Evolutionary conservation across 257 asterid species (phyloP), one percentile per base, ranked within the genome.

Genomic region (Euphrasia confusa): DNA sequence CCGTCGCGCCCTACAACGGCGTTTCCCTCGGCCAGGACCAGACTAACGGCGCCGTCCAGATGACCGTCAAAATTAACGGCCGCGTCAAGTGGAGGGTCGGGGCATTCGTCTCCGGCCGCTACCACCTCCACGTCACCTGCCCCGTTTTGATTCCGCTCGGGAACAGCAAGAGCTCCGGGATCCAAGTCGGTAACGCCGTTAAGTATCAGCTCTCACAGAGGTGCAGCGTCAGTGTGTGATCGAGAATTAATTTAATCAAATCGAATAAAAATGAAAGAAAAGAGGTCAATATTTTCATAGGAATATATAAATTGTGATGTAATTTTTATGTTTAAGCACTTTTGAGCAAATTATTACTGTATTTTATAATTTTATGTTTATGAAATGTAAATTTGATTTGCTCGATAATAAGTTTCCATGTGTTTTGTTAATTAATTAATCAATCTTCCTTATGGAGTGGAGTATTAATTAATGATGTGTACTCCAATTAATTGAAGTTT

Each of bases 1-100:
- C 97, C 0, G 84, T 90, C 0, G 97, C 97, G 3, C 95, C 97
- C 1, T 90, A 72, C 72, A 83, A 87, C 70, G 96, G 95, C 24
- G 14, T 77, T 0, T 69, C 81, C 4, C 68, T 90, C 5, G n/a
- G 67, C 24, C 79, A 74, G 65, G 56, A 50, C 56, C 56, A 50
- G 27, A 0, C 30, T 9, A 9, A 15, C 56, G 56, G 56, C 56
- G 13, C 13, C 56, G 56, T 50, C 28, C 21, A 9, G 27, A 15
- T 50, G 12, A 50, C 56, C 26, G 24, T 50, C 56, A 50, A 17
- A 9, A 18, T 50, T 18, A 50, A 15, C 56, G 56, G 56, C 56
- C 56, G 56, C 27, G 30, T 50, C 26, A 50, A 50, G 56, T 50
- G 56, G 56, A 50, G 24, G 28, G 56, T 50, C 1, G 56, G 56